These are phyloP conservation scores for Penicillium expansum DNA, from an alignment of 2,329 filamentous ascomycete species.

Conservation along the genomic window DNA sequence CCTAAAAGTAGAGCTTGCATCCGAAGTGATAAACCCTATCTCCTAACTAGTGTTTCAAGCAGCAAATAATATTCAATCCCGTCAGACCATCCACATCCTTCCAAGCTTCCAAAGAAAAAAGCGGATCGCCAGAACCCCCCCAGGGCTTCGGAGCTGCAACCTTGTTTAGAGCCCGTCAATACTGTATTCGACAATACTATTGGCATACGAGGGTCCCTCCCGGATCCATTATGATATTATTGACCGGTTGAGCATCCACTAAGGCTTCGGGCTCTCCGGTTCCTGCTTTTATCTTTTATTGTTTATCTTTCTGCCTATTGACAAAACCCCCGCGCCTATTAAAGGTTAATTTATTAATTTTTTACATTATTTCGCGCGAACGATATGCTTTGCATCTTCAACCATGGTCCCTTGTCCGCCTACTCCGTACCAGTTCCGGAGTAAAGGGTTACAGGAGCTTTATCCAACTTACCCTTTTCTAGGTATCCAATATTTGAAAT, in stretches of 20 bases:
- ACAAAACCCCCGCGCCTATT: background rate
- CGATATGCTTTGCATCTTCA: background rate
- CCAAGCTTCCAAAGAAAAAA: constrained; percentile 1
- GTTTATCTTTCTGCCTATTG: background rate
- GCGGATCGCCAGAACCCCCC: constrained; percentile 11
- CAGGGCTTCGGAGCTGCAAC: constrained; percentile 21
- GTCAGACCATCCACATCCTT: background rate
- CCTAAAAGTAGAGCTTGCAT: background rate
- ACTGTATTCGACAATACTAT: background rate
- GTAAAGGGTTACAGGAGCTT: background rate
- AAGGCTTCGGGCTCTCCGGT: background rate
- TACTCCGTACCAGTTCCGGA: background rate
- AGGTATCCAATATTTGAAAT: background rate
- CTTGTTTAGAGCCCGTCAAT: constrained; percentile 13
- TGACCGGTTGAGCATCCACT: background rate
- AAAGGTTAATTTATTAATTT: background rate
- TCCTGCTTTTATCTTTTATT: background rate
- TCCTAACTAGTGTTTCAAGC: background rate
- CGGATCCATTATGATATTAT: background rate
- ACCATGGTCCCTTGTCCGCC: background rate
- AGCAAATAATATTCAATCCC: background rate
- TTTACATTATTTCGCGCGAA: background rate
- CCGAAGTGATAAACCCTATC: background rate
- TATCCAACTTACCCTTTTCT: background rate
- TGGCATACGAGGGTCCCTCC: background rate